Evolutionary conservation across 331 rosid species (phyloP).

Genomic region (Rhamnella rubrinervis): DNA sequence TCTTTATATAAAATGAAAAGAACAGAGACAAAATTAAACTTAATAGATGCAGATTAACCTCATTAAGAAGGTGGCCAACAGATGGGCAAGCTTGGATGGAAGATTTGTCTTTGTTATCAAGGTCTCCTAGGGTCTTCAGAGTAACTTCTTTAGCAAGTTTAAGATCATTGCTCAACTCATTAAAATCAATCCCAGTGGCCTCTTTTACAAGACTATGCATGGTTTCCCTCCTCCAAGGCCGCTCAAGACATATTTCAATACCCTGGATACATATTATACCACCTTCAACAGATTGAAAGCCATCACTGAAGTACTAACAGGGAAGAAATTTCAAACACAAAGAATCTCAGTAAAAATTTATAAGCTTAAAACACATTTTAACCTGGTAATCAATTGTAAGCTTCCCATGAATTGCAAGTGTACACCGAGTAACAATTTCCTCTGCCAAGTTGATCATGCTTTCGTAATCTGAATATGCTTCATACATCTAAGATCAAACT

Average conservation of each 20-base stretch:
- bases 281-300: conserved; percentile 28
- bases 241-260: conserved; percentile 73
- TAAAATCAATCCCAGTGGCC: conserved; percentile 64
- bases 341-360: conserved; percentile 2
- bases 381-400: conserved; percentile 94
- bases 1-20: not conserved
- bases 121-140: conserved; percentile 51
- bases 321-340: not conserved
- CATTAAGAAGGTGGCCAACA: conserved; percentile 75
- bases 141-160: conserved; percentile 65
- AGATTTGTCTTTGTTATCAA: conserved; percentile 69
- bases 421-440: conserved; percentile 87
- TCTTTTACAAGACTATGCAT: conserved; percentile 97
- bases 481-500: conserved; percentile 76
- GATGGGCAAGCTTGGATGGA: conserved; percentile 74
- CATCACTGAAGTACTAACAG: not conserved
- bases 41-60: conserved; percentile 52
- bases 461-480: conserved; percentile 96
- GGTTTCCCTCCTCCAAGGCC: conserved; percentile 95
- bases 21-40: not conserved
- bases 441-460: conserved; percentile 97
- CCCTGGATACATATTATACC: conserved; percentile 52
- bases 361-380: not conserved
- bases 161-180: conserved; percentile 62
- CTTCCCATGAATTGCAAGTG: conserved; percentile 80